Evolutionary conservation across 2,329 filamentous ascomycete species (phyloP).

Genomic region (Alternaria brassicicola): DNA sequence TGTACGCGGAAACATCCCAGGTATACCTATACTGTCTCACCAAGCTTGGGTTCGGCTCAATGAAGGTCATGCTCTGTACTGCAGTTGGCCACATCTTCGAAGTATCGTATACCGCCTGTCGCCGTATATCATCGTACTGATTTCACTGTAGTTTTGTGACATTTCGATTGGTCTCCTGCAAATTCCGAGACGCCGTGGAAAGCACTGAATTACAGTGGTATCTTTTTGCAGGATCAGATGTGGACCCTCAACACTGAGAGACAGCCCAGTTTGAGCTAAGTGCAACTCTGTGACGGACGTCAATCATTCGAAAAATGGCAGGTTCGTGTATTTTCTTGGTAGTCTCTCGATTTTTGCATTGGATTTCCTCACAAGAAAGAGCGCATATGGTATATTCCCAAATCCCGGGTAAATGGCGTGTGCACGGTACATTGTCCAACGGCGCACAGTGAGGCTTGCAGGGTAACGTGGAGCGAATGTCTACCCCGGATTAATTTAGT

Average conservation of each 20-base stretch:
- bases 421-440: neutral
- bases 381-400: neutral
- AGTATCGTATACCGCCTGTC: slow-evolving; percentile 29
- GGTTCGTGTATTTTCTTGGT: neutral
- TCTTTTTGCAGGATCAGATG: slow-evolving; percentile 30
- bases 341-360: neutral
- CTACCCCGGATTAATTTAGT: slow-evolving; percentile 5
- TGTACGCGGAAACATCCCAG: slow-evolving; percentile 12
- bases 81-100: slow-evolving; percentile 44
- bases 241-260: slow-evolving; percentile 31
- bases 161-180: slow-evolving; percentile 34
- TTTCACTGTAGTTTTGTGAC: slow-evolving; percentile 18
- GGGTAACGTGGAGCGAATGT: slow-evolving; percentile 11
- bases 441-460: neutral
- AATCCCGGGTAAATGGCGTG: neutral
- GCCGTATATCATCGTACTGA: neutral
- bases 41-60: neutral
- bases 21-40: slow-evolving; percentile 10
- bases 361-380: no score
- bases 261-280: neutral
- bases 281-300: neutral
- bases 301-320: neutral
- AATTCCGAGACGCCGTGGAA: slow-evolving; percentile 30
- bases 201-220: slow-evolving; percentile 23
- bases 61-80: slow-evolving; percentile 13